Base-by-base conservation (phyloP, 2,329 filamentous ascomycete species). In the Fusarium penzigii region DNA sequence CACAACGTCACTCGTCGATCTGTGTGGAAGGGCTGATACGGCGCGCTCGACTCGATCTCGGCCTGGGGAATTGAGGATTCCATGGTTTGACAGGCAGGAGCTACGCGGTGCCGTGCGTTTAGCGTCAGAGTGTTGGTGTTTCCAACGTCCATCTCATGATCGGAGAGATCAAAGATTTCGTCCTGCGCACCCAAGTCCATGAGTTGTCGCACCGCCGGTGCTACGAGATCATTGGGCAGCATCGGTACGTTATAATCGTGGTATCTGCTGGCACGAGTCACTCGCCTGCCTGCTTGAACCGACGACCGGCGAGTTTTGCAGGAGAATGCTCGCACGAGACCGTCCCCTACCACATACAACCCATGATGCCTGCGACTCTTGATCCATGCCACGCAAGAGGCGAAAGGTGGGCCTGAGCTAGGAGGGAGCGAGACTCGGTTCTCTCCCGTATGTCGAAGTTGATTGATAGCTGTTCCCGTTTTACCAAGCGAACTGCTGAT, bases 11-110 rank as follows among this genome's bases (percentile, higher is more conserved):
- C 89, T 3, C 93, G 85, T 49, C 85, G 83, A 66, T 97, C 92
- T 0, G 92, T 94, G 69, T 97, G 93, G 75, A 97, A 97, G 1
- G 94, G 93, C 65, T 96, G 92, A 64, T 96, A 97, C 2, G 93
- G 91, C 5, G 92, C 89, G 66, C 93, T 97, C 2, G 93, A 96
- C 68, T 99, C 94, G 59, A 96, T 95, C 75, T 97, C 92, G 6
- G 90, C 91, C 58, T 87, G 83, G 1, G 85, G 84, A 51, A 83
- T 92, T 68, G 75, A 88, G 68, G 74, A 89, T 71, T 77, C 88
- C 68, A 76, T 81, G 49, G 71, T 75, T 64, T 70, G 73, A 64
- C 73, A 76, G 61, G 59, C 64, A 45, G 65, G 67, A 58, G 58
- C 64, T 62, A 65, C 69, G 48, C 67, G 64, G 40, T 72, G 63